These are phyloP conservation scores for Gloeostereum incarnatum DNA, from an alignment of 768 basidiomycete genomes.

Conservation along the genomic window DNA sequence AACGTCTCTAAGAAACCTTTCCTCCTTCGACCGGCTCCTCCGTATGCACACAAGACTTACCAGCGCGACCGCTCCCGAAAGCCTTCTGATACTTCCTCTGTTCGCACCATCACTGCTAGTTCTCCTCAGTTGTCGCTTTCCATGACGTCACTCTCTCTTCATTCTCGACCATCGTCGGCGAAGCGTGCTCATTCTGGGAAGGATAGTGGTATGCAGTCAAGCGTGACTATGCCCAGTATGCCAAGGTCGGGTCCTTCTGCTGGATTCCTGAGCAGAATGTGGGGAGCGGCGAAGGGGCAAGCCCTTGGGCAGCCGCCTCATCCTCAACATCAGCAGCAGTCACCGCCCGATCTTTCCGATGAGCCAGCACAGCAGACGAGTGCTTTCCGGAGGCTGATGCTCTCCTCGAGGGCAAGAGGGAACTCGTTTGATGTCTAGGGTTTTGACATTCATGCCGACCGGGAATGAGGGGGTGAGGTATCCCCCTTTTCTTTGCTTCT, in stretches of 20 bases:
- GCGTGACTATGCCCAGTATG: constrained; percentile 29
- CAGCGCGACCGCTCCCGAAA: constrained; percentile 26
- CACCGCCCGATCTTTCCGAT: too few species aligned
- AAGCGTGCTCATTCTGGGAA: constrained; percentile 17
- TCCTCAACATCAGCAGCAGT: too few species aligned
- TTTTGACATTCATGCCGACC: too few species aligned
- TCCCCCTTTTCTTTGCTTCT: too few species aligned
- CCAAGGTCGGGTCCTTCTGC: constrained; percentile 23
- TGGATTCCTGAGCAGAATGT: constrained; percentile 66
- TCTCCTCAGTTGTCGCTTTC: constrained; percentile 11
- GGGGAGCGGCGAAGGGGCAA: constrained; percentile 48
- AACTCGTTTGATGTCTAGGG: too few species aligned
- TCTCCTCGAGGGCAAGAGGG: too few species aligned
- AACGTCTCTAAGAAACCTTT: constrained; percentile 29
- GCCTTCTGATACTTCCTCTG: constrained; percentile 42
- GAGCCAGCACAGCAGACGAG: too few species aligned
- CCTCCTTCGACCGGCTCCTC: constrained; percentile 35
- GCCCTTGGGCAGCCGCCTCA: constrained; percentile 11
- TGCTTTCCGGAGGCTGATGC: too few species aligned
- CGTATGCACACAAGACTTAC: constrained; percentile 26
- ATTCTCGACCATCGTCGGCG: constrained; percentile 6
- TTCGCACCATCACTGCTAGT: constrained; percentile 32
- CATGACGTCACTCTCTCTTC: constrained; percentile 8
- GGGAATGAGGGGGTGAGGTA: too few species aligned
- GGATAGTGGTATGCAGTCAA: constrained; percentile 14